Base-by-base conservation (phyloP, 179 eudicot species). In the Heliamphora pulchella region DNA sequence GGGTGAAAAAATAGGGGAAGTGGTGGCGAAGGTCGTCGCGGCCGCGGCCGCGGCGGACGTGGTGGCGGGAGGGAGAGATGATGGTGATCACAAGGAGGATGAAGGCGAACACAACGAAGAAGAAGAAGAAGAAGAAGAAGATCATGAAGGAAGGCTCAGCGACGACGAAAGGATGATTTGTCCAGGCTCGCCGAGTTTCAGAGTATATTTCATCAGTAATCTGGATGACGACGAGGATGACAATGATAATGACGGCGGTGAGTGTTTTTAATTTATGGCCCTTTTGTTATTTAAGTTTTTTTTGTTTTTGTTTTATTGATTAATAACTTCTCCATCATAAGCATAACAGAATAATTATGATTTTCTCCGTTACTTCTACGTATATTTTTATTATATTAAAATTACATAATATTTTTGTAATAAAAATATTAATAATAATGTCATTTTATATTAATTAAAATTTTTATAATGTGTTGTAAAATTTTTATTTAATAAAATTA, bases 161-260 rank as follows among this genome's bases (percentile, higher is more conserved):
- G 62, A 11, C 14, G 80, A 53, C 53, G 53, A 39, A 6, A 5
- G 74, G 50, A 39, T 41, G 54, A 1, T 57, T 41, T 55, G 18
- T 22, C 77, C 63, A 6, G 82, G 82, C 5, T 84, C 87, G 3
- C 88, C 86, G 2, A 86, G 88, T 74, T 86, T 86, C 46, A 63
- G 85, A 79, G 81, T 86, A 7, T 86, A 82, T 78, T 86, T 80
- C 46, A 74, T 13, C 17, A 82, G 62, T 51, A 47, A 75, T 20
- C n/a, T 43, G 14, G 17, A 20, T 13, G 31, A 58, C 1, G 71
- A 77, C 4, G 77, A 83, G 1, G 74, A 74, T 15, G 46, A 77
- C n/a, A 65, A 85, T 63, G 68, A 79, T 15, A 13, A 50, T 31
- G 58, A 55, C 39, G 41, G n/a, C 47, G 59, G 17, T 71, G 10